phyloP scores from a whole-genome alignment of 495 filamentous ascomycete species.

The Niebla homalea region DNA sequence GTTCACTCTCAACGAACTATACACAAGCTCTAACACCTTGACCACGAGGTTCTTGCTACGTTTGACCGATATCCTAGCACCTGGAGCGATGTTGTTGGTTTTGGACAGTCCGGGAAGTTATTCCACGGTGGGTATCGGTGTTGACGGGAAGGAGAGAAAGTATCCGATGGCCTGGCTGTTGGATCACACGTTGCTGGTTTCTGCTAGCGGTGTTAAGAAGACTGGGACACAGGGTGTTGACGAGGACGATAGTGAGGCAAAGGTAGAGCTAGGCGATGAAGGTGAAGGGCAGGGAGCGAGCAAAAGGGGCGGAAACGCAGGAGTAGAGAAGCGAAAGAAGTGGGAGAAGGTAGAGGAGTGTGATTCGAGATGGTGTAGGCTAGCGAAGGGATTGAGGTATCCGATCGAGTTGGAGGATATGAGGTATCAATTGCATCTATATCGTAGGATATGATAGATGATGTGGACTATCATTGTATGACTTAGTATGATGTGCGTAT shows the following conservation, averaged over 20 bases:
- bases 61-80: constrained; percentile 40
- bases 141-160: constrained; percentile 36
- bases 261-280: neutral
- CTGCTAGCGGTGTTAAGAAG: constrained; percentile 17
- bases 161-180: constrained; percentile 94
- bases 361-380: constrained; percentile 75
- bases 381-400: constrained; percentile 54
- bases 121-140: constrained; percentile 54
- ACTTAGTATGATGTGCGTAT: neutral
- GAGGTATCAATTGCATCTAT: constrained; percentile 85
- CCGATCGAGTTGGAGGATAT: constrained; percentile 83
- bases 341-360: constrained; percentile 64
- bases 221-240: neutral
- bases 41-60: constrained; percentile 63
- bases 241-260: constrained; percentile 5
- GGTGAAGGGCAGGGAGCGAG: constrained; percentile 5
- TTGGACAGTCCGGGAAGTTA: constrained; percentile 90
- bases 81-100: constrained; percentile 61
- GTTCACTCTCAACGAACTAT: constrained; percentile 97
- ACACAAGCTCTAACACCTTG: constrained; percentile 55
- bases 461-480: neutral
- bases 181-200: constrained; percentile 60
- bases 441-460: constrained; percentile 22
- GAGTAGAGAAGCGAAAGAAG: constrained; percentile 18
- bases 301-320: constrained; percentile 3